A percentile compares a stretch with the other conserved stretches of the same genome.
Conservation (phyloP, 305 asterid genomes). For the Ruellia speciosa region DNA sequence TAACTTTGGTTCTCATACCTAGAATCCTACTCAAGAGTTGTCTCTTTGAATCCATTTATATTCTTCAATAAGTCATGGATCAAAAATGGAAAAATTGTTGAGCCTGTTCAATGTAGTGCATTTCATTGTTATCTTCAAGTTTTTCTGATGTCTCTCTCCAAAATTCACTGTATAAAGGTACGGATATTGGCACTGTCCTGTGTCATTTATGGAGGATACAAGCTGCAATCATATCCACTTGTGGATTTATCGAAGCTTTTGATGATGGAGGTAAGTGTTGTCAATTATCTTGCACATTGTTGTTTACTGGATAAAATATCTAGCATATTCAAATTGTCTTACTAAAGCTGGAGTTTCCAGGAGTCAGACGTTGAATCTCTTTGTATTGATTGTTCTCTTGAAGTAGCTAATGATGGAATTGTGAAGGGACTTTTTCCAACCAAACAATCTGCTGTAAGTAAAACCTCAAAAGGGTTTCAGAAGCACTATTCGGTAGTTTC, state of each 20-base stretch:
- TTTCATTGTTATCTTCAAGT: constrained; percentile 11
- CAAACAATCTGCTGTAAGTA: constrained; percentile 45
- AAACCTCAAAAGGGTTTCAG: constrained; percentile 38
- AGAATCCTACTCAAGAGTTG: background rate
- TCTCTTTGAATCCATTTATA: constrained; percentile 6
- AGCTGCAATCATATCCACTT: constrained; percentile 79
- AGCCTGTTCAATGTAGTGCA: constrained; percentile 8
- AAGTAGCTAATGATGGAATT: constrained; percentile 41
- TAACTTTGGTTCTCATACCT: background rate
- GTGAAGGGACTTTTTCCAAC: constrained; percentile 47
- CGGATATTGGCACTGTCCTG: constrained; percentile 63
- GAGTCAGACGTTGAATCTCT: constrained; percentile 71
- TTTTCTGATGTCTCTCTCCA: constrained; percentile 7
- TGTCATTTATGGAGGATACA: constrained; percentile 72
- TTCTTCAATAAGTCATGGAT: constrained; percentile 8
- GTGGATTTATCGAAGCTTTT: constrained; percentile 60
- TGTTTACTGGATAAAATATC: constrained; percentile 8
- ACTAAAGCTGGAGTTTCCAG: constrained; percentile 34
- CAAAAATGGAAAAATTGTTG: background rate
- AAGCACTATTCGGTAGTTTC: constrained; percentile 55
- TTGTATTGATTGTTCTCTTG: constrained; percentile 60
- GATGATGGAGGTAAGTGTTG: constrained; percentile 48
- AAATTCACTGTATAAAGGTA: constrained; percentile 38
- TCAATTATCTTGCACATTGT: constrained; percentile 2
- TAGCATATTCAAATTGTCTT: constrained; percentile 18